Evolutionary conservation across 2,329 filamentous ascomycete genomes (phyloP), one percentile per base, ranked within the genome.

Genomic region (Aureobasidium sp.): DNA sequence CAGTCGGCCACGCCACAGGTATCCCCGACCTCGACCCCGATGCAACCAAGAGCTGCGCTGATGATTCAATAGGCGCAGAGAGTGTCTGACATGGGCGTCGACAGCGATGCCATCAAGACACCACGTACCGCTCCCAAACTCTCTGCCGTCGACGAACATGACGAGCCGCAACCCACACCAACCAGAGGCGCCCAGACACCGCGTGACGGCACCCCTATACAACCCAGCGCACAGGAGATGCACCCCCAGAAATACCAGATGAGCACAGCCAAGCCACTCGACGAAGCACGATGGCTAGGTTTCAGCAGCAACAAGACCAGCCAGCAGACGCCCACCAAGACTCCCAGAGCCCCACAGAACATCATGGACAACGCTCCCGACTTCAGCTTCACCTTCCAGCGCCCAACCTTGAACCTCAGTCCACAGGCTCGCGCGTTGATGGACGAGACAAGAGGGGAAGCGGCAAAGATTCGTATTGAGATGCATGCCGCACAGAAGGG

Each of bases 231-330:
- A 66, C 85, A 87, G 64, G 91, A 96, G 73, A 97, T 97, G 92
- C 92, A 97, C 72, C 93, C 93, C 9, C 89, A 89, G 77, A 89
- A 89, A 71, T 84, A 85, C 62, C 90, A 94, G 62, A 82, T 84
- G 60, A 87, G 81, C 66, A 92, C 89, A 25, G 88, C 86, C 65
- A 89, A 88, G 60, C 80, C 89, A 48, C 84, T 88, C 1, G 91
- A 94, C 29, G 91, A 91, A 12, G 91, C 88, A 6, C 80, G 94
- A 47, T 85, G 88, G 70, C 81, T 96, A 25, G 92, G 92, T 17
- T 96, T 97, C 74, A 84, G 84, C 63, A 88, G 90, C 66, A 86
- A 94, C 72, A 85, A 83, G 64, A 76, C 83, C n/a, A 73, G 77
- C 27, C 83, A 86, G 62, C 79, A 78, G 17, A 91, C 88, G 1